Evolutionary conservation across 2,329 filamentous ascomycete genomes (phyloP), one percentile per base, ranked within the genome.

Genomic region (Parascedosporium putredinis): DNA sequence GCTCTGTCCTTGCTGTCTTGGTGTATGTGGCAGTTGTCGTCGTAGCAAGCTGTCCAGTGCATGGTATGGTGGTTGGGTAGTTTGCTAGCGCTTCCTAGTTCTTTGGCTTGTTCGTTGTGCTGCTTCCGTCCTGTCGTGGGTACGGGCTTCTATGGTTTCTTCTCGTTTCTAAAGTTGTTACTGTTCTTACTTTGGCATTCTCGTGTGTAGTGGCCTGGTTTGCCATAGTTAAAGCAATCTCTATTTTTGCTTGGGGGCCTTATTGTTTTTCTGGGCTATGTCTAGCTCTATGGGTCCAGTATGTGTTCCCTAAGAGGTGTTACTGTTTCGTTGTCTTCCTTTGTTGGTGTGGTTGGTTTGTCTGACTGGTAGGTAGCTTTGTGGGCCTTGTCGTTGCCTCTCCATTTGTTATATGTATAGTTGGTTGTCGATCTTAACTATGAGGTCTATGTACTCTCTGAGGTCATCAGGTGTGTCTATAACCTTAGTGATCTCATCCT

Each of bases 401-500:
- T 31, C 27, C 27, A 31, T 7, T 31, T 14, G 27, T 31, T 14
- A 14, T 31, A 7, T 14, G 14, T 31, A 31, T 14, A 7, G 27
- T 31, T 14, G 27, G 14, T 31, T 14, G 27, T 31, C 27, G 27
- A 31, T 31, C 14, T 14, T 7, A 7, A 31, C 27, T 14, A 31
- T 14, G 7, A 31, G 6, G 14, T 6, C 27, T 6, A 31, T 31
- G 27, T 31, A 31, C 27, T 31, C 27, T 7, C 7, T 14, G 7
- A 31, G 27, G 14, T 31, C 27, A 14, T 14, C 27, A 7, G 14
- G 27, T 31, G 7, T 7, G 6, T 31, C 27, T 14, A 31, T 7
- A n/a, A n/a, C n/a, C 14, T 31, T 46, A 50, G 31, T 31, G 6
- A 45, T 8, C 18, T 50, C 29, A 22, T 50, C 47, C 24, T 50